Base-by-base conservation (phyloP, 2,329 filamentous ascomycete species). In the Furcasterigmium furcatum region DNA sequence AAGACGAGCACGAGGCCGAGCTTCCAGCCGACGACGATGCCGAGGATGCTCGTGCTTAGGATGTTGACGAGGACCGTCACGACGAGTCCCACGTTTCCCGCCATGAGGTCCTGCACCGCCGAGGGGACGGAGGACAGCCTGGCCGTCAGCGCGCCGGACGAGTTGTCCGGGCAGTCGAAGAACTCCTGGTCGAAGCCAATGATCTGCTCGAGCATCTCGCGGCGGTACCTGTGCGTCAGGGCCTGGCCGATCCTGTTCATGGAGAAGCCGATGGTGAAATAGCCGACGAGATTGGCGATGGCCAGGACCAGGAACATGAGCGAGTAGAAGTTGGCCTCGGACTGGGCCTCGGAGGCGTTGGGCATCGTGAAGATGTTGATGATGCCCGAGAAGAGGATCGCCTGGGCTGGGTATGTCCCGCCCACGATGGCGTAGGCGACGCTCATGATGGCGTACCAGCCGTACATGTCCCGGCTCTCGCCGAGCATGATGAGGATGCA, bases 291-390 rank as follows among this genome's bases (percentile, higher is more conserved):
- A 25, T 73, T 70, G 4, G 61, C 71, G 9, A 73, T 57, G 1
- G 77, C 77, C 14, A 79, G 60, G 1, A 79, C 60, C 41, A 79
- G 76, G 55, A 80, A 80, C 76, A 81, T 80, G 41, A 77, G 66
- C 0, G 74, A 64, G 58, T 70, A 79, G 52, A 80, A 79, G 58
- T 81, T 72, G 6, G 67, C 72, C 13, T 44, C 44, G 19, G 48
- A 42, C n/a, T 34, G 30, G 20, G 53, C 30, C 47, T 46, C 45
- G 27, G 52, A 52, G 14, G 5, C 13, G 18, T 32, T 22, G 16
- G 53, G 46, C 2, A 63, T 43, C 3, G 32, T 4, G 32, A 35
- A 35, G 4, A 70, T 62, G 2, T 70, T 60, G 32, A 70, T 64
- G 14, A 70, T 58, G 22, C 58, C 58, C 6, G 64, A 61, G 20